phyloP scores from a whole-genome alignment of 2,329 filamentous ascomycete genomes.

The Colletotrichum trifolii region DNA sequence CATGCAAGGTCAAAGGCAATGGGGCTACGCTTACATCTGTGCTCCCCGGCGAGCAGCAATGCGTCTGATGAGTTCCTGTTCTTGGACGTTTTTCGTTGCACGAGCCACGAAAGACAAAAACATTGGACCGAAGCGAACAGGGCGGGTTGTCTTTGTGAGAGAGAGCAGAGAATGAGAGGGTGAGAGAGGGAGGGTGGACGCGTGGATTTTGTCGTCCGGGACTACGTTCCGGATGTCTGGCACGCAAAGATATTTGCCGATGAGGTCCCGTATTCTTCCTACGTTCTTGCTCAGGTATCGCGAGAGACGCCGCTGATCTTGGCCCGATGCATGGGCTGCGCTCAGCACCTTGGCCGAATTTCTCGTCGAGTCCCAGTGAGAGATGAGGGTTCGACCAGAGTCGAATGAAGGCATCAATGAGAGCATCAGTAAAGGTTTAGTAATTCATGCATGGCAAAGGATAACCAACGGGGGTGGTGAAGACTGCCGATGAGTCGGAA shows the following conservation, averaged over 20 bases:
- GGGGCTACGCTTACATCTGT: constrained; percentile 22
- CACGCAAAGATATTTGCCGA: constrained; percentile 3
- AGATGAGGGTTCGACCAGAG: background rate
- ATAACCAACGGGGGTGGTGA: background rate
- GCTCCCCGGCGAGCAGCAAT: constrained; percentile 22
- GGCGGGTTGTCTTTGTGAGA: background rate
- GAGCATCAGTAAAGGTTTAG: constrained; percentile 1
- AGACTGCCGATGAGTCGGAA: no score
- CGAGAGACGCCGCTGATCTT: constrained; percentile 10
- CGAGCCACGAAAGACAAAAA: constrained; percentile 3
- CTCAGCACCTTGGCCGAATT: constrained; percentile 18
- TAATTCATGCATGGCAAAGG: background rate
- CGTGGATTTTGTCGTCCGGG: no score
- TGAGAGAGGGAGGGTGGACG: background rate
- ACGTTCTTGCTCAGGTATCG: constrained; percentile 1
- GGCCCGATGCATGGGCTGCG: constrained; percentile 28
- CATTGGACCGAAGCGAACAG: background rate
- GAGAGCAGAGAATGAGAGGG: background rate
- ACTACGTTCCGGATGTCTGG: background rate
- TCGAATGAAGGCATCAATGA: background rate
- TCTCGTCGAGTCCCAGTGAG: background rate
- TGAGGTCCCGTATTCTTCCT: constrained; percentile 1
- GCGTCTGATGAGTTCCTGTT: constrained; percentile 24
- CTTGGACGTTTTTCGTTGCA: constrained; percentile 21
- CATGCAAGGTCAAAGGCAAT: constrained; percentile 23